Evolutionary conservation across 768 basidiomycete genomes (phyloP), one percentile per base, ranked within the genome.

Genomic region (Coprinellus micaceus): DNA sequence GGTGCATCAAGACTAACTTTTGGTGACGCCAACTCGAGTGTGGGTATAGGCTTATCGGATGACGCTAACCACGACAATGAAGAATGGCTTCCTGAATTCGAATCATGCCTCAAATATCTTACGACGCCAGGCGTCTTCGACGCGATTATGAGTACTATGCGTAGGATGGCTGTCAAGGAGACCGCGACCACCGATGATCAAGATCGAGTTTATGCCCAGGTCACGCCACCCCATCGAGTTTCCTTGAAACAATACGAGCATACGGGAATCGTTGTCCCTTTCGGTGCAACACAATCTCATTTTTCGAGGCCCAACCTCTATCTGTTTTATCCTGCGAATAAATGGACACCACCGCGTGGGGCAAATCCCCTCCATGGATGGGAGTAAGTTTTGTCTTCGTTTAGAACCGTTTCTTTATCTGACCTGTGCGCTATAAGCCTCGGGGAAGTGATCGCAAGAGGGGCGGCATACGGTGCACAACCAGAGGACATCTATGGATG

Each of bases 201-300:
- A 33, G 73, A 81, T 21, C 64, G 77, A 5, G 68, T 71, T 65
- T 75, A 74, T 41, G 58, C 63, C 19, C 59, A 63, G 0, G 61
- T 79, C 52, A 63, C 63, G 40, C 73, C 76, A 5, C 75, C 77
- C 0, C 80, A 82, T 60, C 76, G 80, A 13, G 66, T 76, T 11
- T 74, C 80, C 15, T 71, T 74, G 56, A 54, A 72, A 28, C 63
- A 73, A 30, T 79, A 67, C 58, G 72, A 72, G 25, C 60, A 68
- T 17, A 71, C 67, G 43, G 80, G 80, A 5, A 60, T 81, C 17
- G 39, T 82, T n/a, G 67, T 80, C n/a, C 81, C 79, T 10, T 78
- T 80, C 48, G 79, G 77, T 9, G 77, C 76, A 2, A 33, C 64
- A 7, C 71, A 71, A 29, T 69, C 70, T 0, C 71, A 77, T 55